Conservation (phyloP, 257 asterid genomes). For the Mitragyna speciosa region DNA sequence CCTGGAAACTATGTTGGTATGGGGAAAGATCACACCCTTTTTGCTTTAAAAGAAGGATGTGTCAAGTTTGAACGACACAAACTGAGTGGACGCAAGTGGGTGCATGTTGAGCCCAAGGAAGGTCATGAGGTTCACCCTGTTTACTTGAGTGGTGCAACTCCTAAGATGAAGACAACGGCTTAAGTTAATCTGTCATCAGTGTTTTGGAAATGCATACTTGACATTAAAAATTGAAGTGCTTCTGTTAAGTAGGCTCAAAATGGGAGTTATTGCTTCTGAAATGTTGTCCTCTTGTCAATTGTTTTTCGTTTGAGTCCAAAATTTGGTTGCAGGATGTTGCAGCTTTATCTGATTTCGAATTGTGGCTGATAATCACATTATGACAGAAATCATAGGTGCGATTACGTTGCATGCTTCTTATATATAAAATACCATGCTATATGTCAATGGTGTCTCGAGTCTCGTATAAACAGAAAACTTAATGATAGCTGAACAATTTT, state of each 20-base stretch:
- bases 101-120: slow-evolving; percentile 88
- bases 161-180: slow-evolving; percentile 45
- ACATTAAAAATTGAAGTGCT: background rate
- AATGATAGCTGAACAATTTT: too few relatives aligned
- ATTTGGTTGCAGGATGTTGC: background rate
- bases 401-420: too few relatives aligned
- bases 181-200: slow-evolving; percentile 19
- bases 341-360: background rate
- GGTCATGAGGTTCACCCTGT: slow-evolving; percentile 74
- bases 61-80: slow-evolving; percentile 80
- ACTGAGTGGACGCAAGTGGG: slow-evolving; percentile 71
- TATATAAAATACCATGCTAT: too few relatives aligned
- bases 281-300: background rate
- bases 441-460: too few relatives aligned
- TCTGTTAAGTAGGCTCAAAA: background rate
- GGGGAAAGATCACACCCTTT: slow-evolving; percentile 87
- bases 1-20: slow-evolving; percentile 86
- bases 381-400: too few relatives aligned
- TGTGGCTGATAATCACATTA: background rate
- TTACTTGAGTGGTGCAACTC: slow-evolving; percentile 38
- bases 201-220: background rate
- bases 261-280: background rate
- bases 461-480: too few relatives aligned
- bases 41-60: slow-evolving; percentile 78
- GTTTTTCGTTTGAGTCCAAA: background rate